Percentiles rank a stretch among this genome's conserved stretches.
Evolutionary conservation across 805 yeast species (phyloP).

Genomic region (Kuraishia cidri): DNA sequence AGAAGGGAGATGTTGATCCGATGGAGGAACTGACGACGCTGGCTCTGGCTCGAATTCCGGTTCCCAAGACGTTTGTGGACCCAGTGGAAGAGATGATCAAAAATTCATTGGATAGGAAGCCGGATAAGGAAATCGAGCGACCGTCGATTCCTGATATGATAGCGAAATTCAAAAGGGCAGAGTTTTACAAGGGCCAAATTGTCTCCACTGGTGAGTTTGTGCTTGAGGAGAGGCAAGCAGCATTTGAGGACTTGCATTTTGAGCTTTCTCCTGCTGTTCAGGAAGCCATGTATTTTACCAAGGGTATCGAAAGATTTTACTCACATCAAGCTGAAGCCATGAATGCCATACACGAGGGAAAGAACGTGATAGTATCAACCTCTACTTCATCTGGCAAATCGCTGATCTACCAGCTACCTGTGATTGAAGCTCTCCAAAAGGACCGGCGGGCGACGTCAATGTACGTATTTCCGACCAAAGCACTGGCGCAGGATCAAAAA

Average conservation of each 20-base stretch:
- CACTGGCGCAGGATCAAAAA: conserved; percentile 94
- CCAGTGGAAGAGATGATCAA: conserved; percentile 53
- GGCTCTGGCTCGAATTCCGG: conserved; percentile 35
- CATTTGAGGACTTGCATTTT: conserved; percentile 29
- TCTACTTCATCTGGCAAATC: conserved; percentile 97
- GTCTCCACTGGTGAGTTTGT: conserved; percentile 37
- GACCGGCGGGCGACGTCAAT: conserved; percentile 53
- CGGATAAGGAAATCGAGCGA: conserved; percentile 15
- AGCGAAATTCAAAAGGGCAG: conserved; percentile 30
- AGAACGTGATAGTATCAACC: conserved; percentile 82
- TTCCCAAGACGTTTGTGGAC: conserved; percentile 39
- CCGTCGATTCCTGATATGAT: conserved; percentile 42
- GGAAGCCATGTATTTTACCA: conserved; percentile 38
- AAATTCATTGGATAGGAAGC: conserved; percentile 7
- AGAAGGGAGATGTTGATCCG: conserved; percentile 25
- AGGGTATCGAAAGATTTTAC: conserved; percentile 49
- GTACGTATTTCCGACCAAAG: conserved; percentile 94
- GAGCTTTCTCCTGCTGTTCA: conserved; percentile 41
- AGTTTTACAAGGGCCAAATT: conserved; percentile 58
- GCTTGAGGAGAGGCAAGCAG: conserved; percentile 34
- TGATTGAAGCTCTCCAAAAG: conserved; percentile 39
- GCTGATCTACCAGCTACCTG: conserved; percentile 83
- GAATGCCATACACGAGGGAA: conserved; percentile 40
- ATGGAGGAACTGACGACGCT: conserved; percentile 24
- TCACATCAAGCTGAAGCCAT: conserved; percentile 80